Evolutionary conservation across 1,284 basidiomycete genomes (phyloP).

Genomic region (Ceratobasidium sp.): DNA sequence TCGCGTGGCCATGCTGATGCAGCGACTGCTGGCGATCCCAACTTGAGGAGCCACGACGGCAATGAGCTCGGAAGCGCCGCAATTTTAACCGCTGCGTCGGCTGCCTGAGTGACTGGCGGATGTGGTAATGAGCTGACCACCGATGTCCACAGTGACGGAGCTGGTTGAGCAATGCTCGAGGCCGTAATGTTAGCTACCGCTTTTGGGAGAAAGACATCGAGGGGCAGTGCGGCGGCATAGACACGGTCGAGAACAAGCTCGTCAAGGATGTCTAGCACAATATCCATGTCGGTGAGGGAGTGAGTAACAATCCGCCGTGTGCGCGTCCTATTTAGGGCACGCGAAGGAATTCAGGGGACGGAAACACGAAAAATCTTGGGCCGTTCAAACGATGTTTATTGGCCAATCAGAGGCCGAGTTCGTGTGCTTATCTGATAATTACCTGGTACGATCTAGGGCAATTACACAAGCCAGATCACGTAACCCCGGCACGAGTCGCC

Average conservation of each 20-base stretch:
- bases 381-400: slow-evolving; percentile 3
- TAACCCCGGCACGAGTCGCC: too few species aligned
- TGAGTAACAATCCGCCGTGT: slow-evolving; percentile 1
- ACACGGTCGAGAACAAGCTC: slow-evolving; percentile 77
- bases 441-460: too few species aligned
- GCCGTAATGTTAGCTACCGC: slow-evolving; percentile 47
- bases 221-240: slow-evolving; percentile 77
- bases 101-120: slow-evolving; percentile 47
- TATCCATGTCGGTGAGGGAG: slow-evolving; percentile 67
- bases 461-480: too few species aligned
- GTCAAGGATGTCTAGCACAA: slow-evolving; percentile 76
- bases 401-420: slow-evolving; percentile 29
- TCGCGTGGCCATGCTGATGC: slow-evolving; percentile 81
- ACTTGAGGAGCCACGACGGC: slow-evolving; percentile 38
- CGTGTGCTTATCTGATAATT: too few species aligned
- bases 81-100: slow-evolving; percentile 8
- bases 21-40: slow-evolving; percentile 45
- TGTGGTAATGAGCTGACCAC: slow-evolving; percentile 65
- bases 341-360: slow-evolving; percentile 6
- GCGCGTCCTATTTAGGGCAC: slow-evolving; percentile 17
- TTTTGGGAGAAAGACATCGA: slow-evolving; percentile 50
- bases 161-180: slow-evolving; percentile 52
- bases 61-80: slow-evolving; percentile 46
- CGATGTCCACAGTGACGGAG: slow-evolving; percentile 47
- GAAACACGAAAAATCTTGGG: slow-evolving; percentile 11